phyloP scores from a whole-genome alignment of 768 basidiomycete genomes.

The Boletus sp. region DNA sequence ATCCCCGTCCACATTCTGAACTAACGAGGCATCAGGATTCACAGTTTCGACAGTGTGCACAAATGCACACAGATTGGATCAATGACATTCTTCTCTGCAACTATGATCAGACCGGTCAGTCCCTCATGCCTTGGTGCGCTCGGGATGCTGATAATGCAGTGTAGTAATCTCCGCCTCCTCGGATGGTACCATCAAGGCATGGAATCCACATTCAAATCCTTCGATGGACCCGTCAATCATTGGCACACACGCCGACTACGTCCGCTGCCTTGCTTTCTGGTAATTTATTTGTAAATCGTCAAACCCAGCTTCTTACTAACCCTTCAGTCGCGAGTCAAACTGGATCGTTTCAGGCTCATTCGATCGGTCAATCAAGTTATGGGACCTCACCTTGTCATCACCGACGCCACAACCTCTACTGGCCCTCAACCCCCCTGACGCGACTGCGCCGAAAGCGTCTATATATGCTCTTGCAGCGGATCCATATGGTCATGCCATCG shows the following conservation, averaged over 20 bases:
- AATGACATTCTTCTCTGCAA: slow-evolving; percentile 93
- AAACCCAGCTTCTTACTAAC: slow-evolving; percentile 10
- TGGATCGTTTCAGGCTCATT: slow-evolving; percentile 95
- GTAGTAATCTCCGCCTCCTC: slow-evolving; percentile 90
- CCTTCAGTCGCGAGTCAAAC: slow-evolving; percentile 63
- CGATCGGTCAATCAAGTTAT: slow-evolving; percentile 90
- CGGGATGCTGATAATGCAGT: slow-evolving; percentile 4
- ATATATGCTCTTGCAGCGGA: slow-evolving; percentile 80
- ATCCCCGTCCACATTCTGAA: not conserved
- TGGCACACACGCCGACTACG: slow-evolving; percentile 82
- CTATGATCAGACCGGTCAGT: slow-evolving; percentile 79
- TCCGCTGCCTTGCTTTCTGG: slow-evolving; percentile 75
- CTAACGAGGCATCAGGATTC: slow-evolving; percentile 39
- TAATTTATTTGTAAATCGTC: slow-evolving; percentile 27
- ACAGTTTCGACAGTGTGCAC: slow-evolving; percentile 82
- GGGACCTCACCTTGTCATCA: slow-evolving; percentile 67
- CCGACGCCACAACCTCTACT: slow-evolving; percentile 49
- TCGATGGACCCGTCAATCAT: slow-evolving; percentile 61
- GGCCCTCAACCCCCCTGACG: slow-evolving; percentile 66
- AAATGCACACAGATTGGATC: slow-evolving; percentile 93
- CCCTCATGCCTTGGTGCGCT: not conserved
- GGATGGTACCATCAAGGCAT: slow-evolving; percentile 90
- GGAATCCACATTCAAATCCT: slow-evolving; percentile 74
- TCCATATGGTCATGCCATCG: slow-evolving; percentile 75
- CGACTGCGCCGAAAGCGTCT: slow-evolving; percentile 62